Percentiles rank a stretch among this genome's conserved stretches.
phyloP scores from a whole-genome alignment of 2,329 filamentous ascomycete species.

The Aspergillus candidus region DNA sequence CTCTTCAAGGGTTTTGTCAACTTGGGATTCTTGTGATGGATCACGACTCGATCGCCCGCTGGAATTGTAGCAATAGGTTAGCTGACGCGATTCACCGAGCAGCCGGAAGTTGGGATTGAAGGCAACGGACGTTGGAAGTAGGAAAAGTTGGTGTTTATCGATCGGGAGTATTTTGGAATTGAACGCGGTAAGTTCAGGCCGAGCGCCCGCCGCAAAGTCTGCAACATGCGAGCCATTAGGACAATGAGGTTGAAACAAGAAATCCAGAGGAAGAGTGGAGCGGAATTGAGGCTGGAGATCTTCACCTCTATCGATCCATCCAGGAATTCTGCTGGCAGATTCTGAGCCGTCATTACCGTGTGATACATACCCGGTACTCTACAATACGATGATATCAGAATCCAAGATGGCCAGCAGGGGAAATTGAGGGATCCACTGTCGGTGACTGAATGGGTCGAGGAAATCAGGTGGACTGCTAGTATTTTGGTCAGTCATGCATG shows the following conservation, averaged over 20 bases:
- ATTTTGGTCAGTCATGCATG: too few species aligned
- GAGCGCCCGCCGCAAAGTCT: conserved; percentile 26
- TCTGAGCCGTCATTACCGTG: too few species aligned
- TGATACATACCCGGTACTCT: too few species aligned
- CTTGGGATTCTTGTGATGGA: conserved; percentile 34
- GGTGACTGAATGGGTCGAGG: too few species aligned
- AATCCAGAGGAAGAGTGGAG: conserved; percentile 1
- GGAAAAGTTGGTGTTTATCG: conserved; percentile 35
- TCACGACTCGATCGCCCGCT: conserved; percentile 42
- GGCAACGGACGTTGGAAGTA: conserved; percentile 29
- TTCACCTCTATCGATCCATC: background rate
- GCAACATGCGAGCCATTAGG: conserved; percentile 32
- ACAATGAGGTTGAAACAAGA: background rate
- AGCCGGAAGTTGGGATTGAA: background rate
- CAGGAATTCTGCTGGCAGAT: too few species aligned
- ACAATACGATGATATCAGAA: too few species aligned
- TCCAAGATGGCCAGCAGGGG: too few species aligned
- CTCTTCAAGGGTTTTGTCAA: conserved; percentile 39
- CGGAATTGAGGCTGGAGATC: conserved; percentile 4
- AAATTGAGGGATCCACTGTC: too few species aligned
- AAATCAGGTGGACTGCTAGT: too few species aligned
- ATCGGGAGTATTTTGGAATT: conserved; percentile 16
- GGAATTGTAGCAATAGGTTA: background rate
- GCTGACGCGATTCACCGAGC: background rate
- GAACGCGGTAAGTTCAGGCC: conserved; percentile 19